Evolutionary conservation across 345 rosid species (phyloP), one percentile per base, ranked within the genome.

Genomic region (Litchi chinensis): DNA sequence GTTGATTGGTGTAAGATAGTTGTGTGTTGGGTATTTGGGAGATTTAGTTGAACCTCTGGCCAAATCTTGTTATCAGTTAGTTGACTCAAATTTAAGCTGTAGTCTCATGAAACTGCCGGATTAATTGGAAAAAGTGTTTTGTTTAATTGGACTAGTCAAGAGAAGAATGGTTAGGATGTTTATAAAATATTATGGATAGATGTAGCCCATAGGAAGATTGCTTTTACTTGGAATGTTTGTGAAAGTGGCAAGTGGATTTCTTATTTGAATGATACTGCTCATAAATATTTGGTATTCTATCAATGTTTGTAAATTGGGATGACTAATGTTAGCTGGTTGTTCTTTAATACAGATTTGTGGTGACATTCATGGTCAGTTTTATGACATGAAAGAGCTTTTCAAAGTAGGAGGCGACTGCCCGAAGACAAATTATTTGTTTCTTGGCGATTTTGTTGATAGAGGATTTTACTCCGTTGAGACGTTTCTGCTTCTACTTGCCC

Each of bases 401-500:
- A 93, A 77, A 83, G 97, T 89, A 12, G 99, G 99, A 44, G 98
- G 97, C 59, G 99, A 94, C 85, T 94, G 98, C 80, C 99, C 98
- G 63, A 91, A 91, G 89, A 94, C 98, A 70, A 94, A 93, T 85
- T 97, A 94, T 86, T 81, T 97, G 85, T 97, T 97, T 87, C 96
- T 97, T 79, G 98, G 98, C 75, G 98, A 97, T 86, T 94, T 97
- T 89, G 99, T 97, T 70, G 99, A 94, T 71, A 86, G 98, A 83
- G 99, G 99, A 70, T 94, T 87, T 85, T 91, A 97, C 84, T 94
- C 98, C 3, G 99, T 97, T 19, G 99, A 94, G 87, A 94, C 99
- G 3, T 97, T 94, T 85, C 89, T 94, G 80, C 98, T 97, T 77
- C 87, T 94, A 32, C 89, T 97, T 68, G 98, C 99, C 52, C 89